Evolutionary conservation across 208 protist genomes (phyloP).

Genomic region (Leishmania guyanensis): DNA sequence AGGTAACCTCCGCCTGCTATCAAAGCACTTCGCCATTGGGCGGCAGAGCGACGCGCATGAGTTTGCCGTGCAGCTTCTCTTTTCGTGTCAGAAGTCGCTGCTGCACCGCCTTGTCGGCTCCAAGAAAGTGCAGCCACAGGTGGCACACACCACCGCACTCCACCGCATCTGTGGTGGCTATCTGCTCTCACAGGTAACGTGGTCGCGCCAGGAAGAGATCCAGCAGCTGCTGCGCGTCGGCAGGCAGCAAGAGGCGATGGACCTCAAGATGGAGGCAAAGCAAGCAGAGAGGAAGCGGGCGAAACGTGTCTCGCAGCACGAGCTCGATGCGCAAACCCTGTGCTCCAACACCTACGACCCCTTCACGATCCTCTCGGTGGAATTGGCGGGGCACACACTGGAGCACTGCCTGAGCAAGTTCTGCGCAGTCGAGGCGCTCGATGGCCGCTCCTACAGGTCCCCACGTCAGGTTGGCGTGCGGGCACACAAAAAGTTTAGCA

Average conservation of each 20-base stretch:
- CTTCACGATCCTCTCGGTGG: constrained; percentile 77
- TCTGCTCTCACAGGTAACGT: constrained; percentile 84
- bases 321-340: constrained; percentile 33
- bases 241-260: constrained; percentile 74
- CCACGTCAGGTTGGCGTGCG: constrained; percentile 78
- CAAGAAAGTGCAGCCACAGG: constrained; percentile 60
- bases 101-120: constrained; percentile 75
- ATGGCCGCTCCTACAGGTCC: constrained; percentile 74
- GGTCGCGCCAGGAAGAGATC: constrained; percentile 81
- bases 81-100: constrained; percentile 76
- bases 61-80: constrained; percentile 85
- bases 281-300: constrained; percentile 7
- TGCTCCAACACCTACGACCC: constrained; percentile 90
- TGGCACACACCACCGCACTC: constrained; percentile 79
- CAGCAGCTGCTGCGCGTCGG: constrained; percentile 61
- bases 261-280: constrained; percentile 65
- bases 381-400: constrained; percentile 69
- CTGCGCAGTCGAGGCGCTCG: constrained; percentile 68
- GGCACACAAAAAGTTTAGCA: constrained; percentile 78
- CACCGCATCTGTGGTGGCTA: constrained; percentile 84
- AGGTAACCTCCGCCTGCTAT: constrained; percentile 64
- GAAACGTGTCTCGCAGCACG: constrained; percentile 9
- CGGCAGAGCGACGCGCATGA: constrained; percentile 92
- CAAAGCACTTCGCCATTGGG: constrained; percentile 78
- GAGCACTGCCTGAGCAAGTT: constrained; percentile 82